Evolutionary conservation across 306 rosid species (phyloP).

Genomic region (Cucurbita moschata): DNA sequence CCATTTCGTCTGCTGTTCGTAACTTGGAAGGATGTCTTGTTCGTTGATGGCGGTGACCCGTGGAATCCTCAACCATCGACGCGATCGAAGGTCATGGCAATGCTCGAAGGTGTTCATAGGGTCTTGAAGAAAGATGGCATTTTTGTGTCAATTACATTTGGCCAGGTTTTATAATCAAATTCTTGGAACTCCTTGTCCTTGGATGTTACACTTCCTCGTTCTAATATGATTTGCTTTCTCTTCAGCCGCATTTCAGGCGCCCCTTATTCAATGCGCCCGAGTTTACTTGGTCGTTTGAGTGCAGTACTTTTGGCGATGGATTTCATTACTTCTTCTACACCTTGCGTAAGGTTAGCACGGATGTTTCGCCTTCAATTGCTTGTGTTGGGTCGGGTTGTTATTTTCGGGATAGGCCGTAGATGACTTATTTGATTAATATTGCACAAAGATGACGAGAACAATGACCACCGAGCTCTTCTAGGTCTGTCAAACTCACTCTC

Average conservation of each 20-base stretch:
- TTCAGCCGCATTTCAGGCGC: slow-evolving; percentile 88
- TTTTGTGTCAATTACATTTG: slow-evolving; percentile 79
- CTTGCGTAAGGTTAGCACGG: slow-evolving; percentile 58
- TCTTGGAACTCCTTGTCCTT: slow-evolving; percentile 4
- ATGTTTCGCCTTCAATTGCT: neutral
- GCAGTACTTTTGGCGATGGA: slow-evolving; percentile 71
- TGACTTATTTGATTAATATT: neutral
- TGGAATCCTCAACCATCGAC: slow-evolving; percentile 78
- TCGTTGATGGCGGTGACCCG: slow-evolving; percentile 86
- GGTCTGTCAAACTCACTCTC: neutral
- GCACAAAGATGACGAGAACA: neutral
- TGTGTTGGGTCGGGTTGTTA: neutral
- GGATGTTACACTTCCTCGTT: neutral
- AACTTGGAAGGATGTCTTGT: slow-evolving; percentile 81
- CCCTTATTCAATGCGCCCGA: slow-evolving; percentile 59
- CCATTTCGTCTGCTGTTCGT: slow-evolving; percentile 7
- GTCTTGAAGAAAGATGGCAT: slow-evolving; percentile 61
- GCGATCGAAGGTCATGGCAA: slow-evolving; percentile 61
- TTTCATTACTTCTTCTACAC: slow-evolving; percentile 78
- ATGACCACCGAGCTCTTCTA: neutral
- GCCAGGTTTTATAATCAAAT: slow-evolving; percentile 50
- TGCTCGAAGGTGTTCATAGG: slow-evolving; percentile 67
- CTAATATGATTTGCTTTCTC: slow-evolving; percentile 1
- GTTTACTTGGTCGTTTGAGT: slow-evolving; percentile 88
- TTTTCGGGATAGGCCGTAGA: neutral